phyloP scores from a whole-genome alignment of 2,329 filamentous ascomycete species.

The Chlorencoelia australis region DNA sequence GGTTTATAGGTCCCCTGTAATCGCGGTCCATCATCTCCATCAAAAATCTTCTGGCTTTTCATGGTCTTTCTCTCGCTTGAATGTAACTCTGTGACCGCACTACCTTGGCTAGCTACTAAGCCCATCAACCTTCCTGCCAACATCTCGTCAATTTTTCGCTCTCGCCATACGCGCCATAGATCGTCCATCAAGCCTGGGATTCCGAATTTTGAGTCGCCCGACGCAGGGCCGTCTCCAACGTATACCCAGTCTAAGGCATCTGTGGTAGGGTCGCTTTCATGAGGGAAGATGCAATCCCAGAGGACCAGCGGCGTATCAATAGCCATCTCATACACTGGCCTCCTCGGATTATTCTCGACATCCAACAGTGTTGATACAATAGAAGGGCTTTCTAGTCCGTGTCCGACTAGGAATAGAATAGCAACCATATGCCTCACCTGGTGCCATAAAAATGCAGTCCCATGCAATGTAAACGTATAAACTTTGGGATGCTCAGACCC shows the following conservation, averaged over 20 bases:
- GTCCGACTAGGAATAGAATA: slow-evolving; percentile 83
- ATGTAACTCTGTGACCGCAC: slow-evolving; percentile 12
- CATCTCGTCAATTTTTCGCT: slow-evolving; percentile 81
- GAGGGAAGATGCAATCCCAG: slow-evolving; percentile 89
- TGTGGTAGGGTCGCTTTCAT: slow-evolving; percentile 31
- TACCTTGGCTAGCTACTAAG: slow-evolving; percentile 38
- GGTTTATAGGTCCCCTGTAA: slow-evolving; percentile 44
- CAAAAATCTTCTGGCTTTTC: slow-evolving; percentile 35
- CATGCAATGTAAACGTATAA: slow-evolving; percentile 81
- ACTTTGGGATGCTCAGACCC: slow-evolving; percentile 49
- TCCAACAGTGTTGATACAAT: slow-evolving; percentile 70
- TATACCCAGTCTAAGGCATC: slow-evolving; percentile 72
- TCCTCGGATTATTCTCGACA: slow-evolving; percentile 56
- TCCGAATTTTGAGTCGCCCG: slow-evolving; percentile 51
- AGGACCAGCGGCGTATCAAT: slow-evolving; percentile 82
- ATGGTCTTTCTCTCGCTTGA: slow-evolving; percentile 28
- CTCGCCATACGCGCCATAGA: slow-evolving; percentile 75
- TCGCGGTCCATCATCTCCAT: slow-evolving; percentile 43
- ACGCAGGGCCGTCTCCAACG: slow-evolving; percentile 54
- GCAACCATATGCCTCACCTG: slow-evolving; percentile 94
- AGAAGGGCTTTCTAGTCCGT: slow-evolving; percentile 69
- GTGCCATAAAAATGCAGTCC: slow-evolving; percentile 94
- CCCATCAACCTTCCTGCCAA: slow-evolving; percentile 67
- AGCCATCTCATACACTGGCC: slow-evolving; percentile 84
- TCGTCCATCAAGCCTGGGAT: slow-evolving; percentile 58